A percentile compares a stretch with the other conserved stretches of the same genome.
Evolutionary conservation across 2,329 filamentous ascomycete species (phyloP).

Genomic region (Nemania serpens): DNA sequence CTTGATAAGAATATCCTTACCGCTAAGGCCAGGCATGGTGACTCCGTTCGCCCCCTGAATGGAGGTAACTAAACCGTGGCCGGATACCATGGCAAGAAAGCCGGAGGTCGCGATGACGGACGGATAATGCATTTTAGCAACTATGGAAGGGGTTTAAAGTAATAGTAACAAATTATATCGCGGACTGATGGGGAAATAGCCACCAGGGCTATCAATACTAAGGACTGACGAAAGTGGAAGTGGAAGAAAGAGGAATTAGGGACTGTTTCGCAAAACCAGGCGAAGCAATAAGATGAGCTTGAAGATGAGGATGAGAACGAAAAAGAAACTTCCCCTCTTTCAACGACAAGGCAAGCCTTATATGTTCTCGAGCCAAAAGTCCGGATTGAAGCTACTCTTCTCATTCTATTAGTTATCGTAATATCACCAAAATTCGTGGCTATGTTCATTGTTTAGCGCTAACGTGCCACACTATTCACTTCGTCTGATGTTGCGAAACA

Average conservation of each 20-base stretch:
- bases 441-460: slow-evolving; percentile 16
- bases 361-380: slow-evolving; percentile 8
- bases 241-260: slow-evolving; percentile 17
- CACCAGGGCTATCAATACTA: slow-evolving; percentile 37
- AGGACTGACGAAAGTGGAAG: slow-evolving; percentile 17
- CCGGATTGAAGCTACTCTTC: not conserved
- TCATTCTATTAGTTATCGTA: not conserved
- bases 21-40: slow-evolving; percentile 40
- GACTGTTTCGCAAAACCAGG: slow-evolving; percentile 26
- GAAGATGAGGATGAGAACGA: slow-evolving; percentile 20
- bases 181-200: slow-evolving; percentile 22
- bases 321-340: not conserved
- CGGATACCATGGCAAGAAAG: slow-evolving; percentile 37
- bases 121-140: slow-evolving; percentile 40
- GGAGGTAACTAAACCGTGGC: slow-evolving; percentile 41
- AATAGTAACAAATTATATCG: slow-evolving; percentile 2
- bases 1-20: slow-evolving; percentile 21
- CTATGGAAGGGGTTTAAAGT: not conserved
- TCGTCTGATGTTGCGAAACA: slow-evolving; percentile 27
- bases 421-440: slow-evolving; percentile 12
- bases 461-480: not conserved
- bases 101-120: slow-evolving; percentile 33
- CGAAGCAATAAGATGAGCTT: slow-evolving; percentile 21
- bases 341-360: slow-evolving; percentile 7
- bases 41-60: slow-evolving; percentile 42